These are phyloP conservation scores for Coemansia aciculifera DNA, from an alignment of 192 early-diverging fungal genomes.

Conservation along the genomic window DNA sequence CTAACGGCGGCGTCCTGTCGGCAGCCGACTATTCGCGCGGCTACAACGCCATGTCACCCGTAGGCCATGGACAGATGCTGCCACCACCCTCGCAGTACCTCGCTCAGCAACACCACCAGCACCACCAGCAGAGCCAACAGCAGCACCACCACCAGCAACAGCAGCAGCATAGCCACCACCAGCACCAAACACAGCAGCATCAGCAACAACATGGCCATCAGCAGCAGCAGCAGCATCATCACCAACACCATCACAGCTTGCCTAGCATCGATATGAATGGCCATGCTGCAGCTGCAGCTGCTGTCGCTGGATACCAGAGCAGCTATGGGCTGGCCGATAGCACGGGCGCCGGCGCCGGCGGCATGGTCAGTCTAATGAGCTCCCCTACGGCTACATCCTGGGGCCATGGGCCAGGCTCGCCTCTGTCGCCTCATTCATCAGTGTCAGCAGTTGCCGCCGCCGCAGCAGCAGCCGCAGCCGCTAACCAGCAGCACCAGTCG, in stretches of 20 bases:
- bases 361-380: conserved; percentile 47
- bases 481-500: conserved; percentile 45
- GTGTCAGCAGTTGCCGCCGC: conserved; percentile 33
- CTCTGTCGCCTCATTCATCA: conserved; percentile 37
- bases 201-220: conserved; percentile 21
- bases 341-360: conserved; percentile 27
- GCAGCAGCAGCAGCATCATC: conserved; percentile 17
- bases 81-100: conserved; percentile 47
- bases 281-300: conserved; percentile 35
- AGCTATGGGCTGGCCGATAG: conserved; percentile 55
- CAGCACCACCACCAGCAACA: conserved; percentile 6
- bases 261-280: conserved; percentile 55
- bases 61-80: conserved; percentile 45
- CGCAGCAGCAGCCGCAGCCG: conserved; percentile 37
- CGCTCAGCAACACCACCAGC: conserved; percentile 27
- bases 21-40: conserved; percentile 45
- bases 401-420: conserved; percentile 40
- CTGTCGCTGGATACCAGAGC: conserved; percentile 48
- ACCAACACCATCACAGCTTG: conserved; percentile 46
- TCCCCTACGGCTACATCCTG: conserved; percentile 47
- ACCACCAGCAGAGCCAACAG: conserved; percentile 25
- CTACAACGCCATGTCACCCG: conserved; percentile 46
- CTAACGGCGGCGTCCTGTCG: conserved; percentile 26
- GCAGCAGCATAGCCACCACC: conserved; percentile 4
- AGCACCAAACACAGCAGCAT: conserved; percentile 19